Percentiles rank a stretch among this genome's conserved stretches.
phyloP scores from a whole-genome alignment of 2,329 filamentous ascomycete genomes.

The Westerdykella ornata region DNA sequence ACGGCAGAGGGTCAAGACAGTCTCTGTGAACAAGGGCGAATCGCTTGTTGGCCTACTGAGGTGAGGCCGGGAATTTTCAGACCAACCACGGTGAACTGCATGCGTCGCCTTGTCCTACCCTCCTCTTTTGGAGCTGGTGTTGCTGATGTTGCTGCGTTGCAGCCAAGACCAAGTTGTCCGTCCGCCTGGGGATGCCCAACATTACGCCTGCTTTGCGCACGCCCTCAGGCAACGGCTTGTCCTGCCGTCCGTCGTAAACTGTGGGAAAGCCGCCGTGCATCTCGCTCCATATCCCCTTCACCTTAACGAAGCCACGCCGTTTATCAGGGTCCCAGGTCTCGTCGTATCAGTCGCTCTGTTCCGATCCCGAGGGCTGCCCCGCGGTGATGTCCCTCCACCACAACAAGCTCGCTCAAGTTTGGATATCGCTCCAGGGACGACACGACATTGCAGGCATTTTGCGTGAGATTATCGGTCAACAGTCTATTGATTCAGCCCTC shows the following conservation, averaged over 20 bases:
- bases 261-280: slow-evolving; percentile 14
- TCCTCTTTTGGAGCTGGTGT: too few relatives aligned
- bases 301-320: slow-evolving; percentile 13
- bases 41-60: neutral
- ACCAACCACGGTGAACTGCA: slow-evolving; percentile 11
- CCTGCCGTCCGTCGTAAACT: slow-evolving; percentile 8
- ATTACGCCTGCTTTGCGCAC: slow-evolving; percentile 12
- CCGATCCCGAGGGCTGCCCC: slow-evolving; percentile 6
- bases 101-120: slow-evolving; percentile 9
- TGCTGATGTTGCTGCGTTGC: slow-evolving; percentile 9
- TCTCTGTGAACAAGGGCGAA: slow-evolving; percentile 1
- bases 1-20: neutral
- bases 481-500: slow-evolving; percentile 25
- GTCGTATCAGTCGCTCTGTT: slow-evolving; percentile 9
- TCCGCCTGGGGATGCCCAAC: slow-evolving; percentile 8
- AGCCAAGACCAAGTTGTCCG: slow-evolving; percentile 15
- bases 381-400: slow-evolving; percentile 22
- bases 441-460: slow-evolving; percentile 32
- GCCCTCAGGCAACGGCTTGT: slow-evolving; percentile 11
- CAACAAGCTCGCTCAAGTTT: slow-evolving; percentile 31
- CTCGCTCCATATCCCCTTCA: slow-evolving; percentile 8
- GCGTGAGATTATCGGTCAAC: slow-evolving; percentile 33
- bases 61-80: slow-evolving; percentile 5
- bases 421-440: slow-evolving; percentile 30
- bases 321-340: slow-evolving; percentile 6